These are phyloP conservation scores for Monosporozyma servazzii DNA, from an alignment of 805 yeast species.

Conservation along the genomic window DNA sequence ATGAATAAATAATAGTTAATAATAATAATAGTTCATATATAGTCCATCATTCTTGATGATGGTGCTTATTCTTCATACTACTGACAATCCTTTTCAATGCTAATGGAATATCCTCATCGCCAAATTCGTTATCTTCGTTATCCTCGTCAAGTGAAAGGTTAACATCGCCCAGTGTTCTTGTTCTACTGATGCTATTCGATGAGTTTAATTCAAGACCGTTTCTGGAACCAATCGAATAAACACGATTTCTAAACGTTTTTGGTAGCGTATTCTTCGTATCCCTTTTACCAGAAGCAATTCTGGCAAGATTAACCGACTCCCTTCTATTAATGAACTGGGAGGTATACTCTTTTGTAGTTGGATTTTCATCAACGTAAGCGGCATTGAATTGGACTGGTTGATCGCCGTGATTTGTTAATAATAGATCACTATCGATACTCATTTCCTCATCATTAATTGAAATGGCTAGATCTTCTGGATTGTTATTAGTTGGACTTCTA, in stretches of 20 bases:
- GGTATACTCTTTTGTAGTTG: slow-evolving; percentile 2
- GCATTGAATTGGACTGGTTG: slow-evolving; percentile 7
- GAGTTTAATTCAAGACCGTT: slow-evolving; percentile 10
- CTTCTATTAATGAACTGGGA: slow-evolving; percentile 6
- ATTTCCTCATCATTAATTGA: neutral
- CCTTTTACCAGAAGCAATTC: slow-evolving; percentile 23
- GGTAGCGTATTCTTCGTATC: slow-evolving; percentile 15
- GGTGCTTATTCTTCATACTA: slow-evolving; percentile 11
- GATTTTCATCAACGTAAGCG: slow-evolving; percentile 4
- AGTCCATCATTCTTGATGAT: neutral
- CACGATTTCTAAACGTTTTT: slow-evolving; percentile 28
- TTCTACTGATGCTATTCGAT: slow-evolving; percentile 1
- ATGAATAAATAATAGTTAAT: neutral
- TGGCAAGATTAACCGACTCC: slow-evolving; percentile 14
- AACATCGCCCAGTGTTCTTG: slow-evolving; percentile 19
- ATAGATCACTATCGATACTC: neutral
- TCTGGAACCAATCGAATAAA: slow-evolving; percentile 31
- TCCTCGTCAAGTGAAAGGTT: slow-evolving; percentile 14
- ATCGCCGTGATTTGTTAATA: neutral
- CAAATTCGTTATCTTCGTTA: slow-evolving; percentile 12
- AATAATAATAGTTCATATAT: neutral
- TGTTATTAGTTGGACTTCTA: neutral
- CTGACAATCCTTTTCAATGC: slow-evolving; percentile 32
- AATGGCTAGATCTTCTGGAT: neutral
- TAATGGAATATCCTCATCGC: slow-evolving; percentile 31